These are phyloP conservation scores for Scutellaria galericulata DNA, from an alignment of 257 asterid species.

Conservation along the genomic window DNA sequence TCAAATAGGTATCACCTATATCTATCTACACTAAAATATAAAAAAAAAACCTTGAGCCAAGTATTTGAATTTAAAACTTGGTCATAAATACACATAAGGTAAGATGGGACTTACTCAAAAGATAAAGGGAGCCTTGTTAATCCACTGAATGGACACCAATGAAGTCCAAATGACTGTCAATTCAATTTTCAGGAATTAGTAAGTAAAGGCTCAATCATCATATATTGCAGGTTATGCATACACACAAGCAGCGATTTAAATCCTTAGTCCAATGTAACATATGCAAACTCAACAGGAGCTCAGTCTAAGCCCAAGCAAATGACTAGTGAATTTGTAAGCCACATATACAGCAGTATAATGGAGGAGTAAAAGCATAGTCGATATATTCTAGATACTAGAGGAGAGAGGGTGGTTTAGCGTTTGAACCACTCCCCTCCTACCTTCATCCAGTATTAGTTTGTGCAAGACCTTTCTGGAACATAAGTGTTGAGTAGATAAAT, in stretches of 20 bases:
- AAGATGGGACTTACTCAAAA: conserved; percentile 67
- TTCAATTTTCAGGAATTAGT: conserved; percentile 35
- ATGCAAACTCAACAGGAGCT: no score
- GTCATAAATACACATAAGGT: conserved; percentile 16
- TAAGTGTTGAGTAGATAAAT: not conserved
- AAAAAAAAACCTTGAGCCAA: not conserved
- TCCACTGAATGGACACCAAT: conserved; percentile 93
- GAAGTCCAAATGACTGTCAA: conserved; percentile 90
- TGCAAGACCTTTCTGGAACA: conserved; percentile 13
- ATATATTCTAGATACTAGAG: conserved; percentile 8
- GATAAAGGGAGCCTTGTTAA: conserved; percentile 75
- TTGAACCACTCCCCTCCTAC: not conserved
- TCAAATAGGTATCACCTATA: conserved; percentile 9
- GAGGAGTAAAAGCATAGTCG: not conserved
- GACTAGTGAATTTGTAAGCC: not conserved
- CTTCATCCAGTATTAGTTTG: conserved; percentile 17
- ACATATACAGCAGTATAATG: not conserved
- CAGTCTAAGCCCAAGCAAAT: conserved; percentile 9
- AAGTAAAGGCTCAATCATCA: conserved; percentile 17
- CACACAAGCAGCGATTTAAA: not conserved
- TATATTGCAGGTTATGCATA: conserved; percentile 6
- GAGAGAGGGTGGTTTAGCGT: not conserved
- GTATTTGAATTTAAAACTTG: conserved; percentile 16
- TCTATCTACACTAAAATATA: not conserved
- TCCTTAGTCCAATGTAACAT: not conserved